Evolutionary conservation across 2,329 filamentous ascomycete species (phyloP).

Genomic region (Clarireedia hainanense): DNA sequence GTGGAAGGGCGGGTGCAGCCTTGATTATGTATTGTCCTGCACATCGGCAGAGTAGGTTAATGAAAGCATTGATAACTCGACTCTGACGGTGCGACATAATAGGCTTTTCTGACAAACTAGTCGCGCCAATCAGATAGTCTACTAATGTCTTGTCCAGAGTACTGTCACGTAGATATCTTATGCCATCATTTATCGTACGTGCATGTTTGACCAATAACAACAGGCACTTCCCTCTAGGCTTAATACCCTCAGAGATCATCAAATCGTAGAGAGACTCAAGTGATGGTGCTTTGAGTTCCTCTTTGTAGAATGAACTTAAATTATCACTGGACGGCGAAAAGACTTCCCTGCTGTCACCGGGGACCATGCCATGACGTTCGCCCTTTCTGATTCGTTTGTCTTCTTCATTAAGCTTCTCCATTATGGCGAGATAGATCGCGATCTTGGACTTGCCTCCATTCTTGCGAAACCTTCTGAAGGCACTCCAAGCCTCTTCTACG

Average conservation of each 20-base stretch:
- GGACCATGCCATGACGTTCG: conserved; percentile 31
- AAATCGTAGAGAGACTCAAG: conserved; percentile 49
- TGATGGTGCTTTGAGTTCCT: conserved; percentile 51
- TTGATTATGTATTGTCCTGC: background rate
- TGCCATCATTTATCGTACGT: conserved; percentile 37
- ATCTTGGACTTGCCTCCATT: conserved; percentile 31
- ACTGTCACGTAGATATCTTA: conserved; percentile 44
- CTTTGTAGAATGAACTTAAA: conserved; percentile 56
- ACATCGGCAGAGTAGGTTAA: conserved; percentile 40
- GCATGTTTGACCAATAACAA: conserved; percentile 48
- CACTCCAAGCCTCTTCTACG: conserved; percentile 51
- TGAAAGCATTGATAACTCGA: conserved; percentile 41
- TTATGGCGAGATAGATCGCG: conserved; percentile 51
- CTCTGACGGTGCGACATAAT: conserved; percentile 22
- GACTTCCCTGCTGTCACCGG: conserved; percentile 53
- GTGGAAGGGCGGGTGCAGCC: conserved; percentile 23
- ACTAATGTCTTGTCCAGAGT: conserved; percentile 15
- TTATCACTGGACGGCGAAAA: conserved; percentile 48
- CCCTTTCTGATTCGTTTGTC: conserved; percentile 22
- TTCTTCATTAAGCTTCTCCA: conserved; percentile 44
- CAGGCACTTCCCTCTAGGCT: conserved; percentile 43
- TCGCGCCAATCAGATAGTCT: conserved; percentile 12
- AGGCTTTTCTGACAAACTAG: conserved; percentile 5
- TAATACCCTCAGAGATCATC: conserved; percentile 45
- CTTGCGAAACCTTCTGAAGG: conserved; percentile 30